phyloP scores from a whole-genome alignment of 306 rosid species.

The Cicer yamashitae region DNA sequence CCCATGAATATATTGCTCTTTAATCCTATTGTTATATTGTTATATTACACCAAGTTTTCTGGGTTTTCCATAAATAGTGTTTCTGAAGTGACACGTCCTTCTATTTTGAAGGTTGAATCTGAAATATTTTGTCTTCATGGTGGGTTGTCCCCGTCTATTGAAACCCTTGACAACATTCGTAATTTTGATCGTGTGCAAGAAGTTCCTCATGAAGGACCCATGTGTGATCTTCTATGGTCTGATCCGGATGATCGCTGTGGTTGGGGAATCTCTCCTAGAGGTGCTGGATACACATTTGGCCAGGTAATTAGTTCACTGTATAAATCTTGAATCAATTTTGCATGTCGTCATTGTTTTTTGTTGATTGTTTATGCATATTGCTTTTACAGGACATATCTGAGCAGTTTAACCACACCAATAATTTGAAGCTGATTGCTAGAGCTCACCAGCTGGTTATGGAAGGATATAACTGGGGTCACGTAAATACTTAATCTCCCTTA shows the following conservation, averaged over 20 bases:
- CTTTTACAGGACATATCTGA: constrained; percentile 84
- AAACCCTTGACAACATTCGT: constrained; percentile 89
- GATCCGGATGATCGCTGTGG: constrained; percentile 98
- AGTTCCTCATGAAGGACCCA: constrained; percentile 97
- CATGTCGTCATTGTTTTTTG: neutral
- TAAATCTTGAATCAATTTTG: constrained; percentile 12
- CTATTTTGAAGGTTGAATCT: constrained; percentile 75
- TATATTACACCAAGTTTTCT: constrained; percentile 14
- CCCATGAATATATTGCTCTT: neutral
- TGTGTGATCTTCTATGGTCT: constrained; percentile 98
- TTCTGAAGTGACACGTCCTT: constrained; percentile 27
- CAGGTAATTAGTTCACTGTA: constrained; percentile 63
- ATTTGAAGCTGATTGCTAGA: constrained; percentile 91
- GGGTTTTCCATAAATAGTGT: constrained; percentile 30
- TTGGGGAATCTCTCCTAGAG: constrained; percentile 97
- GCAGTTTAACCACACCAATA: constrained; percentile 93
- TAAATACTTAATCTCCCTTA: constrained; percentile 44
- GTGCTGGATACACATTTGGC: constrained; percentile 95
- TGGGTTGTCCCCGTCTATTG: constrained; percentile 93
- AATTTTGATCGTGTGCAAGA: constrained; percentile 98
- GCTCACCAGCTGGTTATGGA: constrained; percentile 99
- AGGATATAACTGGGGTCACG: constrained; percentile 97
- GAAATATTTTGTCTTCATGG: constrained; percentile 96
- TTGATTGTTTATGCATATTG: constrained; percentile 5
- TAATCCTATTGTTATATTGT: neutral